A percentile compares a stretch with the other conserved stretches of the same genome.
Evolutionary conservation across 2,329 filamentous ascomycete genomes (phyloP).

Genomic region (Colletotrichum nymphaeae): DNA sequence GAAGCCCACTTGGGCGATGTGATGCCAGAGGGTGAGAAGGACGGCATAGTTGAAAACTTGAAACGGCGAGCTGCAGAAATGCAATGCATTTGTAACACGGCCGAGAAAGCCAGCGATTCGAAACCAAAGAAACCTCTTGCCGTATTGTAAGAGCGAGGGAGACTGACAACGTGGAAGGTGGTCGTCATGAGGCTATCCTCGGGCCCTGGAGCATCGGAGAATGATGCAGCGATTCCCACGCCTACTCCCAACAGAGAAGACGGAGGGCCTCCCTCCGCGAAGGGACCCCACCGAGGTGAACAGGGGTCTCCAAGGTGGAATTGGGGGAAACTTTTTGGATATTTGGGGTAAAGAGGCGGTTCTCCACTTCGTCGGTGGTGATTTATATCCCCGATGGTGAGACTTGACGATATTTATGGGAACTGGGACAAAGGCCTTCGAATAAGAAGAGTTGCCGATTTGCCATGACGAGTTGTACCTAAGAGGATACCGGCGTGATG

Average conservation of each 20-base stretch:
- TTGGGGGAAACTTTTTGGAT: constrained; percentile 13
- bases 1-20: neutral
- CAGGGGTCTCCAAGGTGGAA: neutral
- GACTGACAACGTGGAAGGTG: neutral
- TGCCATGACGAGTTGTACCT: neutral
- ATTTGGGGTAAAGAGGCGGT: constrained; percentile 16
- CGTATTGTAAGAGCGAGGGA: neutral
- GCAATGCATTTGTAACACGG: neutral
- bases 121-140: neutral
- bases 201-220: constrained; percentile 2
- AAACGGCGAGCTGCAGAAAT: constrained; percentile 15
- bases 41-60: neutral
- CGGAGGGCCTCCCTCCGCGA: constrained; percentile 26
- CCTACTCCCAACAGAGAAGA: neutral
- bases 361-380: constrained; percentile 9
- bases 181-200: constrained; percentile 16
- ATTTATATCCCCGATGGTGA: constrained; percentile 29
- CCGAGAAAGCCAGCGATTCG: neutral
- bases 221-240: neutral
- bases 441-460: constrained; percentile 19
- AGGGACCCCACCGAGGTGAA: constrained; percentile 15
- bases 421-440: neutral
- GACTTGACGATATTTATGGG: neutral
- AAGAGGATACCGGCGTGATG: neutral
- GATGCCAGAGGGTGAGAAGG: neutral